These are phyloP conservation scores for Gentiana macrophylla DNA, from an alignment of 257 asterid genomes.

Conservation along the genomic window DNA sequence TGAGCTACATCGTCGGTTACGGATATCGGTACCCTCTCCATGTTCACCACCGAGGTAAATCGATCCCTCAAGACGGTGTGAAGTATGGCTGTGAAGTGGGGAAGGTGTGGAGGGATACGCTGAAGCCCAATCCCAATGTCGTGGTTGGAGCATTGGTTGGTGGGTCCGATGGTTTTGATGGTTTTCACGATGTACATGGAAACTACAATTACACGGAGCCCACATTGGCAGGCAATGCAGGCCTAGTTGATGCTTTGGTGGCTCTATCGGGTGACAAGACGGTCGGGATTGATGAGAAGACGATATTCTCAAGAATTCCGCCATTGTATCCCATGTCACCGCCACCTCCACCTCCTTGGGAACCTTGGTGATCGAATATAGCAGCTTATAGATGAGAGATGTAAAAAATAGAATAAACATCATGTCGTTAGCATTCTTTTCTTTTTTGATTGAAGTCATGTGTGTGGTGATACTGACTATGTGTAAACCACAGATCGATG, in stretches of 20 bases:
- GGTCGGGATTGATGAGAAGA: conserved; percentile 62
- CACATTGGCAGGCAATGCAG: conserved; percentile 91
- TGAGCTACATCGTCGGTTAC: conserved; percentile 92
- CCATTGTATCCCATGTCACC: conserved; percentile 94
- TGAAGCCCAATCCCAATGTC: conserved; percentile 62
- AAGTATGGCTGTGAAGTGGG: conserved; percentile 84
- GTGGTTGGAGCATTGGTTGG: conserved; percentile 95
- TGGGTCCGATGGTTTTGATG: conserved; percentile 83
- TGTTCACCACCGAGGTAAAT: conserved; percentile 92
- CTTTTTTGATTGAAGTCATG: too few relatives aligned
- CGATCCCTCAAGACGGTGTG: conserved; percentile 71
- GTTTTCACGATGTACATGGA: conserved; percentile 66
- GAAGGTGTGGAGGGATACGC: conserved; percentile 78
- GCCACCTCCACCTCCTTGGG: conserved; percentile 98
- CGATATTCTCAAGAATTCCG: conserved; percentile 88
- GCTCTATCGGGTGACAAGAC: conserved; percentile 71
- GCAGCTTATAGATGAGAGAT: too few relatives aligned
- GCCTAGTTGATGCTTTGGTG: conserved; percentile 80
- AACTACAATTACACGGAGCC: conserved; percentile 95
- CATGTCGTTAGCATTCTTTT: too few relatives aligned
- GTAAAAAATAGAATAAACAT: too few relatives aligned
- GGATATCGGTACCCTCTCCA: conserved; percentile 74
- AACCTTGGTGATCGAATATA: conserved; percentile 20
- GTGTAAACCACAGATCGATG: too few relatives aligned
- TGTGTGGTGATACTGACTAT: too few relatives aligned